Evolutionary conservation across 164 flowering plant genomes (phyloP).

Genomic region (Berberis vulgaris): DNA sequence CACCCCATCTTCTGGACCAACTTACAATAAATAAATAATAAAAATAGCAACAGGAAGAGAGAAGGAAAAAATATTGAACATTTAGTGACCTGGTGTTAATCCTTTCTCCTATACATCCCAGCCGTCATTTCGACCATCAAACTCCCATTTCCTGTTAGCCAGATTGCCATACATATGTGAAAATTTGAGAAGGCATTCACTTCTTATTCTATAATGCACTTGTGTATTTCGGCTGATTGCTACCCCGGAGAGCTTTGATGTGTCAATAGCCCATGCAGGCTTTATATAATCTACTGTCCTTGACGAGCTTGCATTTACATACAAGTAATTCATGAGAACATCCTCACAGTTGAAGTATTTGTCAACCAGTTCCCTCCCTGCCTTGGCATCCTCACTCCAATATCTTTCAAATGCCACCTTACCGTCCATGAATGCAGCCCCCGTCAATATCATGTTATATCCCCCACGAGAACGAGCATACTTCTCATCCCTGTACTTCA

Average conservation of each 20-base stretch:
- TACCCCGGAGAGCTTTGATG: conserved; percentile 71
- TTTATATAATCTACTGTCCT: conserved; percentile 73
- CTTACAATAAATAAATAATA: background rate
- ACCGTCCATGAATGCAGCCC: conserved; percentile 81
- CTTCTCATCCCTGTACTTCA: conserved; percentile 72
- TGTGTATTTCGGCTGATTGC: conserved; percentile 84
- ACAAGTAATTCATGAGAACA: conserved; percentile 73
- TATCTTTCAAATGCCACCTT: conserved; percentile 55
- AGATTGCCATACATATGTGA: conserved; percentile 67
- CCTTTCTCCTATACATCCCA: conserved; percentile 66
- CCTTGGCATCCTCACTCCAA: conserved; percentile 60
- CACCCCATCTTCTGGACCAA: background rate
- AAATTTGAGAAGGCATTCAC: conserved; percentile 57
- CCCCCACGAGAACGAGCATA: conserved; percentile 62
- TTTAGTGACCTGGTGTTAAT: conserved; percentile 10
- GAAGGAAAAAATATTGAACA: conserved; percentile 2
- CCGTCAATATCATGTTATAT: conserved; percentile 84
- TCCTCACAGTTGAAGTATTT: conserved; percentile 83
- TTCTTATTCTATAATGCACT: conserved; percentile 58
- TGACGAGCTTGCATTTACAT: conserved; percentile 63
- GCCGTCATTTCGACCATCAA: conserved; percentile 54
- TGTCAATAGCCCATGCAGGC: conserved; percentile 87
- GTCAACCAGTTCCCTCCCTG: conserved; percentile 67
- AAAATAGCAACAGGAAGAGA: background rate
- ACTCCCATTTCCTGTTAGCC: conserved; percentile 44